Conservation (phyloP, 192 early-diverging fungal species). For the Dispira simplex region DNA sequence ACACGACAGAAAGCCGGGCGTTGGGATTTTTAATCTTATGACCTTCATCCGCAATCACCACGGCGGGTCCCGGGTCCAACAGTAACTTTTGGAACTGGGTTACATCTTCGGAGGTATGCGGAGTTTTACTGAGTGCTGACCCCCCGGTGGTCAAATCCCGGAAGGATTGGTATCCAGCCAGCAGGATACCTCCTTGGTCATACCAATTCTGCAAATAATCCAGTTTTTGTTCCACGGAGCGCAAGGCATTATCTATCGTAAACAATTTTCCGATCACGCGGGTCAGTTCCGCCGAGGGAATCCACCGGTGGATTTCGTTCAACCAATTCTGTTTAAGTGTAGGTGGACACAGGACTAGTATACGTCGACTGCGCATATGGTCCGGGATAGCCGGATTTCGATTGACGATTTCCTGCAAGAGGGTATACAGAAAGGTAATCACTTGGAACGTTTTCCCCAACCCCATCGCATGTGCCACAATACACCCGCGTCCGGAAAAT, state of each 20-base stretch:
- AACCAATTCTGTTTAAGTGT: constrained; percentile 60
- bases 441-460: constrained; percentile 73
- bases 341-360: constrained; percentile 60
- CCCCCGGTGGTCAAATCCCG: constrained; percentile 22
- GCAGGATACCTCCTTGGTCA: constrained; percentile 42
- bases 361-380: constrained; percentile 30
- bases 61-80: constrained; percentile 43
- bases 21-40: constrained; percentile 51
- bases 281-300: constrained; percentile 16
- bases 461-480: constrained; percentile 77
- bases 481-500: constrained; percentile 49
- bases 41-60: constrained; percentile 72
- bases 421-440: constrained; percentile 51
- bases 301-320: constrained; percentile 54
- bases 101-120: not conserved
- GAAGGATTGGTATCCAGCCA: constrained; percentile 49
- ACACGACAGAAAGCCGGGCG: constrained; percentile 15
- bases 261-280: constrained; percentile 25
- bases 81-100: constrained; percentile 20
- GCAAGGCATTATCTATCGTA: constrained; percentile 21
- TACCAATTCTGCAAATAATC: constrained; percentile 34
- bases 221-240: constrained; percentile 12
- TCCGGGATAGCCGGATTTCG: constrained; percentile 35
- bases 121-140: not conserved
- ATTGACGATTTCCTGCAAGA: constrained; percentile 38